Evolutionary conservation across 1,139 yeast species (phyloP), one percentile per base, ranked within the genome.

Genomic region (Sugiyamaella neomexicana): DNA sequence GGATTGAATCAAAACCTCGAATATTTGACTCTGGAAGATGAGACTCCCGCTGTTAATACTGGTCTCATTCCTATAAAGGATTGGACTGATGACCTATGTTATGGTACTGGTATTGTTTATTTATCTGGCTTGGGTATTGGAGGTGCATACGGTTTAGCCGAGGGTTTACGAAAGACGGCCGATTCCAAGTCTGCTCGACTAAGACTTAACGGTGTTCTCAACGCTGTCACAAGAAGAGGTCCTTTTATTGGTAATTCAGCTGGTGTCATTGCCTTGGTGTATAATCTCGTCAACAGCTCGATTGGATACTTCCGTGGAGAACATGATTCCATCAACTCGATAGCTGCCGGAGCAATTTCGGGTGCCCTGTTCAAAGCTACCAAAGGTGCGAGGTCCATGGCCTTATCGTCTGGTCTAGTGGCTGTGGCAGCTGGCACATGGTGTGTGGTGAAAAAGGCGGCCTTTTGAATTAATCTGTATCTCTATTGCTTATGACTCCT

Each of bases 41-140:
- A 88, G 66, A 95, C 86, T 66, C 46, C 45, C 2, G 79, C 85
- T 62, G 75, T 90, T 61, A 81, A 83, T 52, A 74, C 81, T 17
- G 96, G 97, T 57, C 72, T 93, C 57, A 81, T 93, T 63, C 97
- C 99, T 38, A 87, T 95, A 38, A 86, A 97, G 75, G 96, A 95
- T 66, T 93, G 97, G 96, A 81, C 91, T 13, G 99, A 93, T 71
- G 98, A 93, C 73, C 79, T 93, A 62, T 90, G 97, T 80, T 93
- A 95, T 73, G 99, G 99, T 64, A 88, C 99, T 10, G 99, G 99
- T 71, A 85, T 97, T 10, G 91, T 90, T 49, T 93, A 93, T 71
- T 78, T 93, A 64, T 65, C 86, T 45, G 96, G 93, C 52, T 73
- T 87, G 57, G 91, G 93, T 45, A 60, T 81, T 53, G 99, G 99